These are phyloP conservation scores for Plectranthus barbatus DNA, from an alignment of 257 asterid species.

Conservation along the genomic window DNA sequence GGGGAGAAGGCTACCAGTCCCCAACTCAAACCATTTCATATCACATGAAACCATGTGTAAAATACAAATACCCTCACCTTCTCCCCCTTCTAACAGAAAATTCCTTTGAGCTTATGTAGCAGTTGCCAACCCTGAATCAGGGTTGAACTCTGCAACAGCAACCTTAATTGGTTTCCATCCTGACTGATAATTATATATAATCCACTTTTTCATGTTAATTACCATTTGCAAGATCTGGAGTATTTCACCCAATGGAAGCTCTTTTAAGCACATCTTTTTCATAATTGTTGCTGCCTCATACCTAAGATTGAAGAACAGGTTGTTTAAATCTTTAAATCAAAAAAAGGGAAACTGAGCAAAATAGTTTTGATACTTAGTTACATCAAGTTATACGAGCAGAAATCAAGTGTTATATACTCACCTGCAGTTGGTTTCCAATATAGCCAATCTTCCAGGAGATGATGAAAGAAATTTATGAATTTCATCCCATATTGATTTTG, in stretches of 20 bases:
- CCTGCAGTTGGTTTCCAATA: slow-evolving; percentile 74
- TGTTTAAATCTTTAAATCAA: not conserved
- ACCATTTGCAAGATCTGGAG: slow-evolving; percentile 84
- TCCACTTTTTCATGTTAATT: slow-evolving; percentile 69
- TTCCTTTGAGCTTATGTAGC: slow-evolving; percentile 39
- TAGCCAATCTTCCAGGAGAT: slow-evolving; percentile 62
- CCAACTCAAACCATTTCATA: slow-evolving; percentile 12
- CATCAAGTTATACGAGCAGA: not conserved
- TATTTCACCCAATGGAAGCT: slow-evolving; percentile 61
- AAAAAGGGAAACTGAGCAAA: not conserved
- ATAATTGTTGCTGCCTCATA: slow-evolving; percentile 83
- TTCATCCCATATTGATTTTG: slow-evolving; percentile 67
- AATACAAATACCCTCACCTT: slow-evolving; percentile 14
- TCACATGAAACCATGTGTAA: slow-evolving; percentile 10
- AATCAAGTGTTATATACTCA: slow-evolving; percentile 5
- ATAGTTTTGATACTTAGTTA: not conserved
- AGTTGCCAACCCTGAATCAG: slow-evolving; percentile 61
- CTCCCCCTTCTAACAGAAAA: slow-evolving; percentile 26
- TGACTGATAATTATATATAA: slow-evolving; percentile 50
- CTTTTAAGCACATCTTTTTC: slow-evolving; percentile 61
- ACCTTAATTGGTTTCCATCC: slow-evolving; percentile 88
- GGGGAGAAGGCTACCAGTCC: too few species aligned
- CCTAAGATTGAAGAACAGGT: slow-evolving; percentile 36
- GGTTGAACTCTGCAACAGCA: slow-evolving; percentile 57
- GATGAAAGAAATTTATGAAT: slow-evolving; percentile 69